Base-by-base conservation (phyloP, 768 basidiomycete species). In the Neoboletus magnificus region DNA sequence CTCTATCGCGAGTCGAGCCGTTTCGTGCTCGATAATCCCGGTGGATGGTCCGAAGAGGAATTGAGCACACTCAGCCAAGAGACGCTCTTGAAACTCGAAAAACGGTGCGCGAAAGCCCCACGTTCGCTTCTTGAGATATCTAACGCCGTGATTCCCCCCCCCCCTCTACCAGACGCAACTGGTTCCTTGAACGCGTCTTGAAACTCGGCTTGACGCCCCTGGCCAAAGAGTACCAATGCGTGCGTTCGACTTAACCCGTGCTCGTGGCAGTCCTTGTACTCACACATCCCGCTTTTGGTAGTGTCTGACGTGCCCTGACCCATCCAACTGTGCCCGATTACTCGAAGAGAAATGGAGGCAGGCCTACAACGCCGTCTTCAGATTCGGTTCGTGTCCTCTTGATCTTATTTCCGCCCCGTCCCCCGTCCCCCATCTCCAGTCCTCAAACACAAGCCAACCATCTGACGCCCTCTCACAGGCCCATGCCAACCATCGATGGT, bases 151-250 rank as follows among this genome's bases (percentile, higher is more conserved):
- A n/a, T n/a, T n/a, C n/a, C n/a, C n/a, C n/a, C n/a, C n/a, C n/a
- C n/a, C n/a, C n/a, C n/a, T n/a, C n/a, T n/a, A n/a, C n/a, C n/a
- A 92, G 93, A 35, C 82, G 95, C 54, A 95, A 87, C 51, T 97
- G 94, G 94, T 97, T 97, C 73, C 80, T 97, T 20, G 95, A 98
- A 69, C 84, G 95, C 20, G 89, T 98, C 16, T 78, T 97, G 59
- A 97, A 97, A 68, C 83, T 98, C 11, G 92, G 93, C 2, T 76
- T 93, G 39, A 89, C 89, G 0, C 82, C 87, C 58, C 80, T 96
- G 23, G 83, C 90, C n/a, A 94, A 95, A 69, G 94, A 97, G 65
- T 97, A 97, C 64, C 87, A 91, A 82, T 97, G 95, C 66, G 92
- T 93, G 67, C 60, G 84, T 74, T 18, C 12, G 32, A 20, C n/a